Evolutionary conservation across 495 filamentous ascomycete species (phyloP).

Genomic region (Lepraria neglecta): DNA sequence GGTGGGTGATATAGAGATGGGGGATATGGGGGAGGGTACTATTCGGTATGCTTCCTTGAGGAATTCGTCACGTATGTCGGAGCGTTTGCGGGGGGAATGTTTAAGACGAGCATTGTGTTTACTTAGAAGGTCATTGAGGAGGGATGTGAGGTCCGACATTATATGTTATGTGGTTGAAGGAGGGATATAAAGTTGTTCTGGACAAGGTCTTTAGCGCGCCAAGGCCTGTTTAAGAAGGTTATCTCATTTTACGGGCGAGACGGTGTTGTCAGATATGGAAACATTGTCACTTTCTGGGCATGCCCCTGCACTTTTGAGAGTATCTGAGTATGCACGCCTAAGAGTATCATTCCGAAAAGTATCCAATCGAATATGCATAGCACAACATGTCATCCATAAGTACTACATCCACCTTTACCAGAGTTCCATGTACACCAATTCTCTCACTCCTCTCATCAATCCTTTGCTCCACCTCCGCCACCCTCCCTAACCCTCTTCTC

Average conservation of each 20-base stretch:
- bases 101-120: conserved; percentile 46
- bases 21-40: conserved; percentile 40
- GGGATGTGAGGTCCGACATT: conserved; percentile 28
- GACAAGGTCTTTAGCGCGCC: too few relatives aligned
- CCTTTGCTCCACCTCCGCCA: not conserved
- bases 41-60: conserved; percentile 94
- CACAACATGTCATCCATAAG: too few relatives aligned
- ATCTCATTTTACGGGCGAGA: too few relatives aligned
- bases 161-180: too few relatives aligned
- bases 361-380: too few relatives aligned
- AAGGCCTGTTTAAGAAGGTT: too few relatives aligned
- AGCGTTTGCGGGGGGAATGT: conserved; percentile 34
- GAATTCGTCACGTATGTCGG: conserved; percentile 71
- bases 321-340: not conserved
- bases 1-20: conserved; percentile 15
- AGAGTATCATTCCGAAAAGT: not conserved
- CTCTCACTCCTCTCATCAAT: not conserved
- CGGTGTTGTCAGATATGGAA: too few relatives aligned
- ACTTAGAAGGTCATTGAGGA: conserved; percentile 50
- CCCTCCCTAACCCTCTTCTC: conserved; percentile 43
- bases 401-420: not conserved
- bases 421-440: not conserved
- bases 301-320: too few relatives aligned
- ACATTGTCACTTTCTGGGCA: too few relatives aligned
- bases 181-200: too few relatives aligned